Evolutionary conservation across 345 rosid species (phyloP).

Genomic region (Draba incana): DNA sequence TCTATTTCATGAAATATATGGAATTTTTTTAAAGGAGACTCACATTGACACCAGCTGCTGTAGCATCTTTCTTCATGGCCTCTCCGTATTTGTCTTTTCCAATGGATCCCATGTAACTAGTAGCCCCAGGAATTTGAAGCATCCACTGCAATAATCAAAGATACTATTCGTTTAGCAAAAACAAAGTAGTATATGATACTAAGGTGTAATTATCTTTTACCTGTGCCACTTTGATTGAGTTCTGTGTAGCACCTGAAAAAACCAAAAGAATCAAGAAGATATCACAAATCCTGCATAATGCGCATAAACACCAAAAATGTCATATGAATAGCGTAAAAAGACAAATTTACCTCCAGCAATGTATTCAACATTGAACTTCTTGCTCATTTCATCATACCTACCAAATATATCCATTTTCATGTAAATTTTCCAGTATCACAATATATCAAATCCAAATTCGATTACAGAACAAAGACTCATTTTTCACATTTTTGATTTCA

Average conservation of each 20-base stretch:
- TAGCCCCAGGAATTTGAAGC: slow-evolving; percentile 94
- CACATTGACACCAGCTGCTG: slow-evolving; percentile 81
- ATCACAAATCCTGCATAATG: slow-evolving; percentile 5
- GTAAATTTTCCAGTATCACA: not conserved
- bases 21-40: slow-evolving; percentile 3
- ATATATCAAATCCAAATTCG: too few relatives aligned
- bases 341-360: slow-evolving; percentile 46
- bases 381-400: slow-evolving; percentile 47
- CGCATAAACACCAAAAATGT: slow-evolving; percentile 10
- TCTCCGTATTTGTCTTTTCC: slow-evolving; percentile 96
- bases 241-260: slow-evolving; percentile 64
- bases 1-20: not conserved
- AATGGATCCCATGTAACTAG: slow-evolving; percentile 88
- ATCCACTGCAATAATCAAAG: slow-evolving; percentile 66
- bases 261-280: not conserved
- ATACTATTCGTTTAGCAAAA: not conserved
- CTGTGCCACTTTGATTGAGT: slow-evolving; percentile 95
- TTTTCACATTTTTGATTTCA: too few relatives aligned
- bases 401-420: not conserved
- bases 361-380: slow-evolving; percentile 42
- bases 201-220: slow-evolving; percentile 36
- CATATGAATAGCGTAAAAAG: not conserved
- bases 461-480: too few relatives aligned
- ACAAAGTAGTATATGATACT: not conserved
- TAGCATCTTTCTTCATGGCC: slow-evolving; percentile 88